Percentiles rank a stretch among this genome's conserved stretches.
These are phyloP conservation scores for Daldinia bambusicola DNA, from an alignment of 495 filamentous ascomycete species.

Conservation along the genomic window DNA sequence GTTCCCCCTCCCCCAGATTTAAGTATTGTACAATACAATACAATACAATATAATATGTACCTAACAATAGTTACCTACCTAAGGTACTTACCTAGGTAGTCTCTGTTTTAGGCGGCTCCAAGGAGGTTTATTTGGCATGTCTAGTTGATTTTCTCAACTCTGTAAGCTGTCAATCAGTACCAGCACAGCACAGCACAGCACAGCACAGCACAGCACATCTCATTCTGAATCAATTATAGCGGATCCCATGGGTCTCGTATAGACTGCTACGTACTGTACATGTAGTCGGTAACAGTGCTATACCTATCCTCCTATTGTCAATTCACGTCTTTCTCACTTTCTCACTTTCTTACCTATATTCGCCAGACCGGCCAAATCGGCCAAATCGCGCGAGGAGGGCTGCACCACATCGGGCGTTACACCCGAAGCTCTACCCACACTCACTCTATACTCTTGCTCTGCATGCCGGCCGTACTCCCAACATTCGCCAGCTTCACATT, in stretches of 20 bases:
- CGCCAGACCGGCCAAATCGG: neutral
- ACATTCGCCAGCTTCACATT: constrained; percentile 18
- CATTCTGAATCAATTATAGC: constrained; percentile 6
- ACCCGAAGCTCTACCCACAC: constrained; percentile 17
- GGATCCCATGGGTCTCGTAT: neutral
- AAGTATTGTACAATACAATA: neutral
- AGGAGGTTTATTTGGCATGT: neutral
- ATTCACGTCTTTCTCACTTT: constrained; percentile 12
- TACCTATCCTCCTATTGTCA: constrained; percentile 24
- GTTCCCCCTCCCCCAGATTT: neutral
- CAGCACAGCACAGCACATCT: too few relatives aligned
- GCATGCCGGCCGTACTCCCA: constrained; percentile 1
- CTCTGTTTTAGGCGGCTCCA: neutral
- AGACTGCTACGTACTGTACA: neutral
- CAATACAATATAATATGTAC: too few relatives aligned
- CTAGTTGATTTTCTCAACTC: neutral
- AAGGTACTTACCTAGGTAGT: too few relatives aligned
- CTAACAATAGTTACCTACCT: too few relatives aligned
- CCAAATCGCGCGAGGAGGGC: constrained; percentile 9
- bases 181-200: too few relatives aligned
- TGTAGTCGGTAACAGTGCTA: constrained; percentile 4
- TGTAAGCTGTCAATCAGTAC: constrained; percentile 4
- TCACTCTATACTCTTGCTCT: too few relatives aligned
- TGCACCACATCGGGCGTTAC: constrained; percentile 25
- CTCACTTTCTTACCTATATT: constrained; percentile 17